Evolutionary conservation across 768 basidiomycete species (phyloP).

Genomic region (Rhizopogon vinicolor): DNA sequence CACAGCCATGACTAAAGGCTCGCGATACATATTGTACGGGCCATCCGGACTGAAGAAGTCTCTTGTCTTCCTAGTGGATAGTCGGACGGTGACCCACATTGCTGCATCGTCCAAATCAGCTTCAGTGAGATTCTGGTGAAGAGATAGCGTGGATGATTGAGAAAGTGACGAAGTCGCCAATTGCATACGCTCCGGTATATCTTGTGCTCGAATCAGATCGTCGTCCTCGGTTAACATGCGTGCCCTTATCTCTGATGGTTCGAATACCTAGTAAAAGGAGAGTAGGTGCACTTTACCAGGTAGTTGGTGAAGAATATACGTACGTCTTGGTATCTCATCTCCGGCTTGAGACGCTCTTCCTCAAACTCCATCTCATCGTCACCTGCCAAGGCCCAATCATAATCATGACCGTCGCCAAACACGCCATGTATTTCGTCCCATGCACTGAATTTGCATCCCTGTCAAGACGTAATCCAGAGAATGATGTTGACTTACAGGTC

Average conservation of each 20-base stretch:
- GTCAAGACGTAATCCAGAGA: constrained; percentile 1
- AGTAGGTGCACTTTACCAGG: constrained; percentile 2
- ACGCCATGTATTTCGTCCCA: constrained; percentile 97
- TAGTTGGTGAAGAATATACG: constrained; percentile 11
- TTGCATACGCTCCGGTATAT: constrained; percentile 96
- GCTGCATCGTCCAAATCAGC: constrained; percentile 78
- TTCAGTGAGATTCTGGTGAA: constrained; percentile 60
- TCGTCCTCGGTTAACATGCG: constrained; percentile 91
- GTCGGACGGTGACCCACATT: constrained; percentile 79
- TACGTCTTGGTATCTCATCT: constrained; percentile 86
- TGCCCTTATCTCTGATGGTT: constrained; percentile 92
- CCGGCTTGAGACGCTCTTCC: constrained; percentile 51
- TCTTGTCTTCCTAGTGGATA: constrained; percentile 65
- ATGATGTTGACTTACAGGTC: constrained; percentile 55
- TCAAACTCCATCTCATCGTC: constrained; percentile 61
- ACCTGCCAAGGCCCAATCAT: constrained; percentile 88
- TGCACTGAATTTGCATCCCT: constrained; percentile 47
- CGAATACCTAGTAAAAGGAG: constrained; percentile 70
- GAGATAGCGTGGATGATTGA: constrained; percentile 50
- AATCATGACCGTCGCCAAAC: constrained; percentile 95
- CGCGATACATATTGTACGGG: constrained; percentile 51
- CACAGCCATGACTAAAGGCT: constrained; percentile 74
- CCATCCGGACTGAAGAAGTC: constrained; percentile 72
- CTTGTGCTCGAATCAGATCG: constrained; percentile 83
- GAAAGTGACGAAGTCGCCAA: constrained; percentile 84